A percentile compares a stretch with the other conserved stretches of the same genome.
Conservation (phyloP, 208 protist species). For the Trypanosomatidae sp. region DNA sequence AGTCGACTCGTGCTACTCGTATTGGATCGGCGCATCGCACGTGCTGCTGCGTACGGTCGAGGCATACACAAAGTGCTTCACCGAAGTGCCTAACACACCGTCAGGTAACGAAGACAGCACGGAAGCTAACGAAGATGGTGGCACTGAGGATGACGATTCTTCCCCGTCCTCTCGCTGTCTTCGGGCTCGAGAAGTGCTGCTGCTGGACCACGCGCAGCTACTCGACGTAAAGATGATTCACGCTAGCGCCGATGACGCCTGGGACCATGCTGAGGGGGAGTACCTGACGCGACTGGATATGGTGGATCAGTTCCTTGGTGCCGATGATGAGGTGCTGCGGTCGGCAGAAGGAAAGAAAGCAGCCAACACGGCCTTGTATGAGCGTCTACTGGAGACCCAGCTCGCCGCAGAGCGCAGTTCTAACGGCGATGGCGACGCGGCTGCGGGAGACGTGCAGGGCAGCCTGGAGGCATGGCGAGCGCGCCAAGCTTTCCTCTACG, state of each 20-base stretch:
- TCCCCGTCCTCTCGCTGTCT: constrained; percentile 17
- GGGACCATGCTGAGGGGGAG: constrained; percentile 40
- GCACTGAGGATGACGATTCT: background rate
- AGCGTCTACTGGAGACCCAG: constrained; percentile 3
- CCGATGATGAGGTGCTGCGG: constrained; percentile 21
- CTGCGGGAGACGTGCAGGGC: background rate
- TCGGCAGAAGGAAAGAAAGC: constrained; percentile 5
- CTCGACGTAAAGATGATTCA: constrained; percentile 34
- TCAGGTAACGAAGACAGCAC: background rate
- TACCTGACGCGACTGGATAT: constrained; percentile 16
- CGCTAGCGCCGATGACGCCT: constrained; percentile 21
- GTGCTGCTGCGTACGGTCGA: constrained; percentile 61
- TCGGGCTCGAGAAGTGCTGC: constrained; percentile 47
- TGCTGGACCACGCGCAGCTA: constrained; percentile 76
- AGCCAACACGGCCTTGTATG: constrained; percentile 8
- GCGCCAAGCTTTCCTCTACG: constrained; percentile 34
- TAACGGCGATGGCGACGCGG: background rate
- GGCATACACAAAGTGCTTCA: constrained; percentile 34
- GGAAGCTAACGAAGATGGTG: background rate
- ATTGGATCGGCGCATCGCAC: constrained; percentile 94
- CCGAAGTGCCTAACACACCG: background rate
- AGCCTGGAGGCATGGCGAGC: background rate
- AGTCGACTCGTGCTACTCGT: constrained; percentile 98
- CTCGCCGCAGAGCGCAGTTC: background rate
- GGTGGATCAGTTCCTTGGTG: constrained; percentile 39